Evolutionary conservation across 140 eudicot species (phyloP), one percentile per base, ranked within the genome.

Genomic region (Cichorium intybus): DNA sequence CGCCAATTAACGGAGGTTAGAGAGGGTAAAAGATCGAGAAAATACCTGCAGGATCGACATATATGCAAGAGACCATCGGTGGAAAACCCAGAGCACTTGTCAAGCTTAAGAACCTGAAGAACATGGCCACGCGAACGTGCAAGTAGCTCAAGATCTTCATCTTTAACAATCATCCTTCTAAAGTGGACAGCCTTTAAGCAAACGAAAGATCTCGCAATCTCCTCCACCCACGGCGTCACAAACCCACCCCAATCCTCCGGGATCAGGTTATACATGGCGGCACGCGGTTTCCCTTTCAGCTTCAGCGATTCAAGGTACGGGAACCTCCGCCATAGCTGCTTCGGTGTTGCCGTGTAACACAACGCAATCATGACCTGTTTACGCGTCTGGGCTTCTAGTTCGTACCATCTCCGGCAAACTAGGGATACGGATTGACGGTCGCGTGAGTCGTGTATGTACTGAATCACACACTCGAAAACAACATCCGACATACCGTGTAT

Each of bases 201-300:
- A 5, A 15, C n/a, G 48, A 87, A 84, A 5, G 83, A 64, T 55
- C 60, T 61, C 0, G 73, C 75, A 16, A 87, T 70, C 53, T 78
- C 85, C 51, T 71, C 76, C 41, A 84, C 83, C 96, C 93, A 87
- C 0, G 93, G 85, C 26, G 62, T 69, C 21, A 69, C 93, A 28
- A 79, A 82, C 0, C 96, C 94, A 3, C 96, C 96, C 94, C 94
- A 88, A 37, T 85, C 90, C 16, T 88, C 96, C 2, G 94, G 93
- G 1, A 88, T 88, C 82, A 88, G 24, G 20, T 88, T 80, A 49
- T 87, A 85, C 85, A 82, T 88, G 18, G 94, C 89, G 9, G 96
- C 94, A 7, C 94, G 83, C 16, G 87, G 87, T 61, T 81, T 81
- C 39, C 87, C 87, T 57, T 81, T 81, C 45, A 81, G 70, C 55